Base-by-base conservation (phyloP, 1,284 basidiomycete genomes). In the Tilletia walkeri region DNA sequence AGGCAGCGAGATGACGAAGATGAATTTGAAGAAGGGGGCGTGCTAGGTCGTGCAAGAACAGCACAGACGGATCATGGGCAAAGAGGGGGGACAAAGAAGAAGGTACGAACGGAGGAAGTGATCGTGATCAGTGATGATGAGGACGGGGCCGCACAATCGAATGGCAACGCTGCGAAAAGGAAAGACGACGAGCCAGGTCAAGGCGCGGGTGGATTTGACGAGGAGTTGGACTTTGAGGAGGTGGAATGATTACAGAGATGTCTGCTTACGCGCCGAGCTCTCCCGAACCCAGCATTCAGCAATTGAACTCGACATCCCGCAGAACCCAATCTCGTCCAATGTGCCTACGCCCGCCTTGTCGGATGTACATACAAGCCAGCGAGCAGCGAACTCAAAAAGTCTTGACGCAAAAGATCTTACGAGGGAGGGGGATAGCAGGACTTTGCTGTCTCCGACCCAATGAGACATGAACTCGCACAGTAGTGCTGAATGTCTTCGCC, bases 161-260 rank as follows among this genome's bases (percentile, higher is more conserved):
- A 18, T 24, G 18, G n/a, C 30, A 7, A 14, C 16, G 18, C 50
- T n/a, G 34, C 4, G 24, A 56, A 20, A 6, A 56, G 34, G 34
- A n/a, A 30, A 30, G 20, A 34, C 34, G 54, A 6, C 12, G 34
- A 30, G 4, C 3, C 18, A 24, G 24, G 20, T 30, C 14, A 24
- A 12, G 54, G 54, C 20, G 20, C 4, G 54, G 38, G 30, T 36
- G 45, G 24, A 3, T 67, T 65, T 2, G 70, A 73, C 0, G 70
- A 73, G 0, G 75, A 75, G 34, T 69, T 74, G n/a, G 75, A 75
- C 49, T 72, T 76, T 39, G 72, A 74, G 30, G 77, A 78, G 34
- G 70, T 77, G 30, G 74, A 75, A 36, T 63, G 59, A 63, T 16
- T 61, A 34, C 12, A 66, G 30, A 9, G 5, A 49, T 65, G 41